Evolutionary conservation across 495 filamentous ascomycete genomes (phyloP), one percentile per base, ranked within the genome.

Genomic region (Xylaria castorea): DNA sequence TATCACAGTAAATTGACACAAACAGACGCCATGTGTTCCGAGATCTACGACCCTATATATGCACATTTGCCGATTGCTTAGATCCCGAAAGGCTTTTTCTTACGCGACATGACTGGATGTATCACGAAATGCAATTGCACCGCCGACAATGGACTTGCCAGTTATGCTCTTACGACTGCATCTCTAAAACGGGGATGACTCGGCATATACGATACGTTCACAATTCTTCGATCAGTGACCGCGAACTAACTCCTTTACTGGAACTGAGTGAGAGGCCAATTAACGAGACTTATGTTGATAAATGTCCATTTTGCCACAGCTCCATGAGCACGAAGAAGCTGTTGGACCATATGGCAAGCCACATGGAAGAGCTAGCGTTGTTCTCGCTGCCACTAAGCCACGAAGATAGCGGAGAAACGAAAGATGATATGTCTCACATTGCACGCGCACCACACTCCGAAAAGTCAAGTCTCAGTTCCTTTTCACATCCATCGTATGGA

Each of bases 81-180:
- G 74, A 72, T 34, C 61, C 73, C 14, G 53, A 76, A 14, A 64
- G 71, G 30, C 76, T 67, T 1, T 78, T 72, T 42, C 11, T 68
- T 9, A 71, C 75, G 25, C 69, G 75, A 1, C 75, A 63, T 53
- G 76, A 78, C 44, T 78, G 76, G 76, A 68, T 71, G 5, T 75
- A 78, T 65, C 76, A 76, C 44, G 76, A 78, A 57, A 67, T 53
- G 40, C 73, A 75, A 61, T 48, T 75, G 60, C 76, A 78, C 48
- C 75, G 76, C 18, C 57, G 68, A 67, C 57, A 70, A 66, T 78
- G 75, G 70, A 38, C 71, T 36, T 78, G 76, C 58, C 61, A 30
- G 25, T 46, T 11, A 27, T 64, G 40, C 7, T 16, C 22, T 44
- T 22, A 40, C 40, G 22, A 65, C 7, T 65, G 3, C 20, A 12